phyloP scores from a whole-genome alignment of 2,329 filamentous ascomycete genomes.

The Niveomyces coronatus region DNA sequence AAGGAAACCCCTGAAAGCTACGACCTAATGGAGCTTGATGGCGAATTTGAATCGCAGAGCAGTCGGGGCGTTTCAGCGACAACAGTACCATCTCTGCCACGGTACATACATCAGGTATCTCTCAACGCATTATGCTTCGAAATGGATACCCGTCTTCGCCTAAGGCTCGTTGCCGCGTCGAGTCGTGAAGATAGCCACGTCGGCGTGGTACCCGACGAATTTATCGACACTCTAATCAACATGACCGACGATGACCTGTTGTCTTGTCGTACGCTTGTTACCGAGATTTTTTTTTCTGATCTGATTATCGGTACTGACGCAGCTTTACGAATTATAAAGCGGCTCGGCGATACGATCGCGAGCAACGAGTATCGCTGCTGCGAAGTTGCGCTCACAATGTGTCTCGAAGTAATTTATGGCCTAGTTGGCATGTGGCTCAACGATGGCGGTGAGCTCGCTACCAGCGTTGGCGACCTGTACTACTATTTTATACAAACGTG shows the following conservation, averaged over 20 bases:
- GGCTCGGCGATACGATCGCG: slow-evolving; percentile 40
- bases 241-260: slow-evolving; percentile 44
- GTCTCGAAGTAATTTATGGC: slow-evolving; percentile 56
- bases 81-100: slow-evolving; percentile 32
- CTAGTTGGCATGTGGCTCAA: slow-evolving; percentile 55
- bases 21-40: slow-evolving; percentile 58
- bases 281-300: slow-evolving; percentile 44
- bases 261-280: slow-evolving; percentile 37
- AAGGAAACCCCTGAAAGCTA: slow-evolving; percentile 26
- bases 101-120: slow-evolving; percentile 32
- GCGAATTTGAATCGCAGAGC: slow-evolving; percentile 50
- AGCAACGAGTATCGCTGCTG: slow-evolving; percentile 57
- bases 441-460: slow-evolving; percentile 48
- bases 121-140: slow-evolving; percentile 37
- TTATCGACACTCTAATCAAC: slow-evolving; percentile 39
- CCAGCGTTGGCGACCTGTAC: slow-evolving; percentile 66
- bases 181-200: slow-evolving; percentile 33
- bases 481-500: slow-evolving; percentile 60
- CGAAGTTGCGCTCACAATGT: slow-evolving; percentile 59
- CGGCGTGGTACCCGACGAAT: slow-evolving; percentile 38
- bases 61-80: slow-evolving; percentile 33
- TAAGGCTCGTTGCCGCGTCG: slow-evolving; percentile 35
- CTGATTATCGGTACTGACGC: slow-evolving; percentile 37
- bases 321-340: slow-evolving; percentile 37
- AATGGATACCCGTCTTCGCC: slow-evolving; percentile 33